Conservation (phyloP, 2,329 filamentous ascomycete species). For the Colletotrichum costaricense region DNA sequence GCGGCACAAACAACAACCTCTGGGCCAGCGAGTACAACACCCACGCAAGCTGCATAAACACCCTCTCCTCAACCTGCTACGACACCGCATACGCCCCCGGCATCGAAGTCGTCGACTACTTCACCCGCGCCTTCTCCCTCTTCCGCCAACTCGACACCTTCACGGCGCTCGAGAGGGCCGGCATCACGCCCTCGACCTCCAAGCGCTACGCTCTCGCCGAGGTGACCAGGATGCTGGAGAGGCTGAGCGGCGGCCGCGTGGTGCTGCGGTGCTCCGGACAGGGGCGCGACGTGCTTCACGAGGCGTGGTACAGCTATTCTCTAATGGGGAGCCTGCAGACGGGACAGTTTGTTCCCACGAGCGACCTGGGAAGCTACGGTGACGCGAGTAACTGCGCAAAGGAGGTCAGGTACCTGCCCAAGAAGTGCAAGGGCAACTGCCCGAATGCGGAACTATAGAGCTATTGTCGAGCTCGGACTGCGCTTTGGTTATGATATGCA, state of each 20-base stretch:
- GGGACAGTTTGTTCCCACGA: constrained; percentile 58
- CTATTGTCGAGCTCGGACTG: not conserved
- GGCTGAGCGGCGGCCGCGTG: constrained; percentile 56
- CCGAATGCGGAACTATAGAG: constrained; percentile 28
- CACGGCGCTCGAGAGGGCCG: constrained; percentile 49
- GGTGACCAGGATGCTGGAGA: constrained; percentile 55
- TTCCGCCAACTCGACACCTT: constrained; percentile 57
- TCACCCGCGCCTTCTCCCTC: constrained; percentile 52
- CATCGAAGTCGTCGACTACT: constrained; percentile 59
- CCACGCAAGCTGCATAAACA: constrained; percentile 79
- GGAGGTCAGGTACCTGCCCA: constrained; percentile 54
- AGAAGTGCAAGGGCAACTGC: constrained; percentile 41
- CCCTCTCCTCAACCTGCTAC: constrained; percentile 74
- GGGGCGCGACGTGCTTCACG: constrained; percentile 54
- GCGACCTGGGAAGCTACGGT: constrained; percentile 48
- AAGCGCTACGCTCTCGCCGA: constrained; percentile 55
- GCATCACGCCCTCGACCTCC: constrained; percentile 48
- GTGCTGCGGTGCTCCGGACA: constrained; percentile 55
- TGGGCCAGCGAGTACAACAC: constrained; percentile 81
- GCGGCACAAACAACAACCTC: constrained; percentile 56
- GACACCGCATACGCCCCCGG: constrained; percentile 57
- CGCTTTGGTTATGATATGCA: not conserved
- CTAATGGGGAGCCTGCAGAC: constrained; percentile 63
- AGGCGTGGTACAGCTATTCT: constrained; percentile 66
- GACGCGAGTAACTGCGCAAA: constrained; percentile 52